A percentile compares a stretch with the other conserved stretches of the same genome.
Evolutionary conservation across 73 alveolate genomes (phyloP).

Genomic region (Paramecium tetraurelia): DNA sequence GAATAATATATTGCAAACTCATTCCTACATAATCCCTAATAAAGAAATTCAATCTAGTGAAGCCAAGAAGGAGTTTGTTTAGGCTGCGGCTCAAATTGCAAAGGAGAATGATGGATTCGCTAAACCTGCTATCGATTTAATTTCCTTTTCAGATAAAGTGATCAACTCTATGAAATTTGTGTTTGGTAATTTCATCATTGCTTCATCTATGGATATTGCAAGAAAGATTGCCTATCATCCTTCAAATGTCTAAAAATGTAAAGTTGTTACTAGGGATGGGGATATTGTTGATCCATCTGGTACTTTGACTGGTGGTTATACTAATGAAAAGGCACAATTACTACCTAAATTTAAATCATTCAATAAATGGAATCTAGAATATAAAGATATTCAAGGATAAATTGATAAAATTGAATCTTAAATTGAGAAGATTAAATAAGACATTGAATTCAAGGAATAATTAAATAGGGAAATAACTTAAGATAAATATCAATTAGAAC

Average conservation of each 20-base stretch:
- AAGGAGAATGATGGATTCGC: slow-evolving; percentile 70
- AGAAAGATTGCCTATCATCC: slow-evolving; percentile 75
- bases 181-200: slow-evolving; percentile 88
- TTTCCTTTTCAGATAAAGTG: slow-evolving; percentile 77
- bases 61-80: slow-evolving; percentile 6
- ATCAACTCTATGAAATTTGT: slow-evolving; percentile 86
- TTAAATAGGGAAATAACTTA: not conserved
- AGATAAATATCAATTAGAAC: slow-evolving; percentile 41
- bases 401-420: slow-evolving; percentile 3
- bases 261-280: slow-evolving; percentile 90
- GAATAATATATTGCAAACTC: slow-evolving; percentile 68
- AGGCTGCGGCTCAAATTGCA: slow-evolving; percentile 37
- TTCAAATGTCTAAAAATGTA: slow-evolving; percentile 60
- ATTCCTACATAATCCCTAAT: slow-evolving; percentile 80
- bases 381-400: not conserved
- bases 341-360: not conserved
- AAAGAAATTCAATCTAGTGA: slow-evolving; percentile 64
- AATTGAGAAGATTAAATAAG: not conserved
- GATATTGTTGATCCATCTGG: slow-evolving; percentile 87
- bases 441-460: slow-evolving; percentile 2
- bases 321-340: not conserved
- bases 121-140: slow-evolving; percentile 79
- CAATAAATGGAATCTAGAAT: not conserved
- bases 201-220: slow-evolving; percentile 87
- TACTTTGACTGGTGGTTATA: slow-evolving; percentile 85